Evolutionary conservation across 164 flowering plant genomes (phyloP).

Genomic region (Malania oleifera): DNA sequence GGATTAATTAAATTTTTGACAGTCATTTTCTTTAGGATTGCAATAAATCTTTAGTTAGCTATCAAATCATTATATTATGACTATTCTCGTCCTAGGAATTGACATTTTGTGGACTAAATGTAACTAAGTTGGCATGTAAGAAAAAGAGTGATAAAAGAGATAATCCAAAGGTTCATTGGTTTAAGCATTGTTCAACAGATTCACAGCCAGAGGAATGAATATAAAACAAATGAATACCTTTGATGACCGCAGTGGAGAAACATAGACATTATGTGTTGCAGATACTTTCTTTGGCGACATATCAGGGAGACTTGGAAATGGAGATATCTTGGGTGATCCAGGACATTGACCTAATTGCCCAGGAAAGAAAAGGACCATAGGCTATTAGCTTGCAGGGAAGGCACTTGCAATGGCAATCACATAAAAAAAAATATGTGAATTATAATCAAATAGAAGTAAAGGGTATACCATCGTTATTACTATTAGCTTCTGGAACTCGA

Average conservation of each 20-base stretch:
- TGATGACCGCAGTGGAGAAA: conserved; percentile 88
- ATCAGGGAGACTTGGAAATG: conserved; percentile 90
- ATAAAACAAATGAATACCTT: conserved; percentile 48
- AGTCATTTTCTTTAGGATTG: no score
- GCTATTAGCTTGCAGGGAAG: not conserved
- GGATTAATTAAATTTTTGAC: no score
- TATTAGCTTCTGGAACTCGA: conserved; percentile 44
- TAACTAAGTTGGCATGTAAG: no score
- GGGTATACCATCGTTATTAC: conserved; percentile 47
- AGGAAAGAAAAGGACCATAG: conserved; percentile 7
- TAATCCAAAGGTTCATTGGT: no score
- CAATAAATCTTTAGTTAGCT: no score
- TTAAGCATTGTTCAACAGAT: no score
- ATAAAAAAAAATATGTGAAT: not conserved
- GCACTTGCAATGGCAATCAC: not conserved
- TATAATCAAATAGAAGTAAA: not conserved
- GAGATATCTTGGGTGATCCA: conserved; percentile 65
- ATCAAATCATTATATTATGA: no score
- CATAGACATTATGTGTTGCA: conserved; percentile 87
- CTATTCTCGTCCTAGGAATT: no score
- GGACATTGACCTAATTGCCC: conserved; percentile 61
- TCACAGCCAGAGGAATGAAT: not conserved
- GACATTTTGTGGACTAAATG: no score
- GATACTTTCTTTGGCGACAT: conserved; percentile 99
- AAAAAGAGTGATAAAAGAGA: no score